Evolutionary conservation across 2,329 filamentous ascomycete genomes (phyloP).

Genomic region (Scolecobasidium constrictum): DNA sequence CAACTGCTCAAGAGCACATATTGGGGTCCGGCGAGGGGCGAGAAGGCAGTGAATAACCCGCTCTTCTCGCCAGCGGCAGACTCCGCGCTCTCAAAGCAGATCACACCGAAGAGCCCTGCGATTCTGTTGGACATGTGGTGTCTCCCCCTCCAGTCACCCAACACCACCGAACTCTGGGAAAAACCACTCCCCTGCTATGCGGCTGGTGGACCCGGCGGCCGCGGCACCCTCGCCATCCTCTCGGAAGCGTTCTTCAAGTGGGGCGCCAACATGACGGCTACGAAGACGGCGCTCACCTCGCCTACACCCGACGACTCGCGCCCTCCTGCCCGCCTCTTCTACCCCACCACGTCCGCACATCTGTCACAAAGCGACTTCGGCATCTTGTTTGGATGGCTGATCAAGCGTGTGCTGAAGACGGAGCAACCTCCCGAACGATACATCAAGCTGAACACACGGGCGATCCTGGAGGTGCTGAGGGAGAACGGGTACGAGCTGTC

Average conservation of each 20-base stretch:
- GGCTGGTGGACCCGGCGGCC: slow-evolving; percentile 33
- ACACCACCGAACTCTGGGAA: slow-evolving; percentile 54
- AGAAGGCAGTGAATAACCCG: slow-evolving; percentile 26
- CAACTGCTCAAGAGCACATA: slow-evolving; percentile 74
- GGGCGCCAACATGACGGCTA: slow-evolving; percentile 59
- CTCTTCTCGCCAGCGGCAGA: slow-evolving; percentile 49
- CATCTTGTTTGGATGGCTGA: slow-evolving; percentile 62
- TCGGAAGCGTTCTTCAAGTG: slow-evolving; percentile 73
- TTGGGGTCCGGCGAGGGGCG: slow-evolving; percentile 11
- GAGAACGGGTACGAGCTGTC: slow-evolving; percentile 31
- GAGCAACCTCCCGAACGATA: slow-evolving; percentile 61
- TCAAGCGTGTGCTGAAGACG: slow-evolving; percentile 35
- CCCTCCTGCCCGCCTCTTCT: slow-evolving; percentile 57
- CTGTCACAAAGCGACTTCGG: slow-evolving; percentile 78
- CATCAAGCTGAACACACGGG: slow-evolving; percentile 70
- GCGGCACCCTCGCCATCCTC: slow-evolving; percentile 57
- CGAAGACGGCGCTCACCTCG: slow-evolving; percentile 46
- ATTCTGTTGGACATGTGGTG: slow-evolving; percentile 75
- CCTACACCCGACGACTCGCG: slow-evolving; percentile 7
- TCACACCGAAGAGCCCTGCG: slow-evolving; percentile 55
- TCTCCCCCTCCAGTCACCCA: slow-evolving; percentile 56
- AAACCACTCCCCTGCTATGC: slow-evolving; percentile 61
- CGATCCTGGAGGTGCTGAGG: slow-evolving; percentile 65
- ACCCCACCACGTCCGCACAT: slow-evolving; percentile 63
- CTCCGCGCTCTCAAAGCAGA: slow-evolving; percentile 50